Conservation (phyloP, 2,329 filamentous ascomycete species). For the Elsinoe perseae region DNA sequence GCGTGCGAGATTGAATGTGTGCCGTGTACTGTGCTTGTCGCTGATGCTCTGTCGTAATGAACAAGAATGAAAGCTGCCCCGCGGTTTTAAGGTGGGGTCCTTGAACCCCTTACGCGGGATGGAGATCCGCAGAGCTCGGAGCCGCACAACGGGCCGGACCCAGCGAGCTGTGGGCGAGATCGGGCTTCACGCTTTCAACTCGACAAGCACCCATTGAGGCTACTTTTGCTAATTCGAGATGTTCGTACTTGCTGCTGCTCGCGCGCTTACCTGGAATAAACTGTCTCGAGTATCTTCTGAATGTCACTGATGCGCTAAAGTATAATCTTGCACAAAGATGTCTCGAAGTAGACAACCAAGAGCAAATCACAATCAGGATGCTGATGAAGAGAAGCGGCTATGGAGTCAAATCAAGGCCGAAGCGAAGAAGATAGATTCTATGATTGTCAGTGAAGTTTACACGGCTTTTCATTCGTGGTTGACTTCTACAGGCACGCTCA, state of each 20-base stretch:
- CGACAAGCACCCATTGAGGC: neutral
- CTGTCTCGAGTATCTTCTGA: neutral
- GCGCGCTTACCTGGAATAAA: neutral
- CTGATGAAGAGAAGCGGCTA: slow-evolving; percentile 43
- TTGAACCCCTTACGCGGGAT: neutral
- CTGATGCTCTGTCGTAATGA: neutral
- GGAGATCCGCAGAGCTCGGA: neutral
- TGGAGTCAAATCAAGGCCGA: slow-evolving; percentile 43
- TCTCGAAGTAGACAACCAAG: slow-evolving; percentile 39
- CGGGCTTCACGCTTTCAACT: neutral
- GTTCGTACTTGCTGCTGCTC: neutral
- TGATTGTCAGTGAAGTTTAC: slow-evolving; percentile 36
- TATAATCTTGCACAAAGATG: slow-evolving; percentile 27
- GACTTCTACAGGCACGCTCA: slow-evolving; percentile 21
- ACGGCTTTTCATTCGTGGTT: neutral
- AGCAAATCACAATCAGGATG: slow-evolving; percentile 41
- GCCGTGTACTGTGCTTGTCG: neutral
- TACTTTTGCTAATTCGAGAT: neutral
- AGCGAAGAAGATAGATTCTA: slow-evolving; percentile 38
- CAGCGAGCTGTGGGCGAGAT: neutral
- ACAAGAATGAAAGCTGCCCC: slow-evolving; percentile 3
- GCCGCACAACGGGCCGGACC: slow-evolving; percentile 1
- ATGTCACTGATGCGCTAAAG: neutral
- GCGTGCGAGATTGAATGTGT: neutral
- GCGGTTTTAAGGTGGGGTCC: neutral